Conservation (phyloP, 495 filamentous ascomycete genomes). For the Darksidea phi region DNA sequence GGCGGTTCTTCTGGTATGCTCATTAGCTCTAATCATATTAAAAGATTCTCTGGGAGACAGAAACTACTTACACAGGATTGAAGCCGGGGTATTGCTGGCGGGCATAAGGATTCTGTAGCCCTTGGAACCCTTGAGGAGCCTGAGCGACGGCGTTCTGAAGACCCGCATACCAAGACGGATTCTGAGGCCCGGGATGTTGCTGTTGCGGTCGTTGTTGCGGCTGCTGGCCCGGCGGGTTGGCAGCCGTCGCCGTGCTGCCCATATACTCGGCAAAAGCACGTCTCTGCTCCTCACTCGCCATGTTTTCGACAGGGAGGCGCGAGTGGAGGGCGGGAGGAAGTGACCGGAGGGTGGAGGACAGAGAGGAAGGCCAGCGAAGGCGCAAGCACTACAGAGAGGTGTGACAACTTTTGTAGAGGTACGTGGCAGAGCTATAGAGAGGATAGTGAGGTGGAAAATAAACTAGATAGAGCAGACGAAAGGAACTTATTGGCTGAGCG, state of each 20-base stretch:
- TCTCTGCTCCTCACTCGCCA: slow-evolving; percentile 15
- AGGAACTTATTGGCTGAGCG: not conserved
- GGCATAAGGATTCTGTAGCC: not conserved
- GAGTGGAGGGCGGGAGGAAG: not conserved
- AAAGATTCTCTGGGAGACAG: not conserved
- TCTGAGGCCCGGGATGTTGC: not conserved
- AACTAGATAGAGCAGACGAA: slow-evolving; percentile 2
- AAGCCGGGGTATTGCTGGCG: slow-evolving; percentile 13
- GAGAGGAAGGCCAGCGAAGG: not conserved
- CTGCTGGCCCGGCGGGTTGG: not conserved
- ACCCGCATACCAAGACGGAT: not conserved
- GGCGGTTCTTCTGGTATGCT: not conserved
- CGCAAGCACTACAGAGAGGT: not conserved
- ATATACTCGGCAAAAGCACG: slow-evolving; percentile 15
- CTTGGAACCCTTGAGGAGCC: too few relatives aligned
- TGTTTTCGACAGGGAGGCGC: not conserved
- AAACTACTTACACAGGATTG: slow-evolving; percentile 13
- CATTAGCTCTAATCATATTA: not conserved
- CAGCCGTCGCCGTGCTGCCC: slow-evolving; percentile 2
- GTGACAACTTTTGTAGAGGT: not conserved
- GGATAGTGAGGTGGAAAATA: not conserved
- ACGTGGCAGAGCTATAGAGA: not conserved
- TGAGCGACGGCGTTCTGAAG: not conserved
- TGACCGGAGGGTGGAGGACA: not conserved
- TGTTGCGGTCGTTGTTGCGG: not conserved